phyloP scores from a whole-genome alignment of 257 asterid genomes.

The Henckelia pumila region DNA sequence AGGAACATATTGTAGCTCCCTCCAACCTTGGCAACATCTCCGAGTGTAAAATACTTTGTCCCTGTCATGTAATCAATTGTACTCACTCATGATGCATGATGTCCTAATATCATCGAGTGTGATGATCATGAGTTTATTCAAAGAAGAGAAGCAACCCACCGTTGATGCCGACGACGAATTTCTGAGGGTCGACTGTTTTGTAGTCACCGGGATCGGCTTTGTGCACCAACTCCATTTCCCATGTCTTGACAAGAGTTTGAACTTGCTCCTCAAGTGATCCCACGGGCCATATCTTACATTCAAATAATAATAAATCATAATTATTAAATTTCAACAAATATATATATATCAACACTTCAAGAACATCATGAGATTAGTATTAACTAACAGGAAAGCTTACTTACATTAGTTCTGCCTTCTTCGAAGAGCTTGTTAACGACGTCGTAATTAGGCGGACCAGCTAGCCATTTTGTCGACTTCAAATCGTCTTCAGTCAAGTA shows the following conservation, averaged over 20 bases:
- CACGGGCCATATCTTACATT: slow-evolving; percentile 41
- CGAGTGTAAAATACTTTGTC: slow-evolving; percentile 37
- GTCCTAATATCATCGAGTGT: too few species aligned
- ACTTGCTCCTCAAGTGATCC: slow-evolving; percentile 51
- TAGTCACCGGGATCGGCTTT: slow-evolving; percentile 32
- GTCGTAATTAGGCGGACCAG: slow-evolving; percentile 73
- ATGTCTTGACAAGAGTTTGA: slow-evolving; percentile 52
- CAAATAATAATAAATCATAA: too few species aligned
- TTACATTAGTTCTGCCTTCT: slow-evolving; percentile 69
- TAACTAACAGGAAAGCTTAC: too few species aligned
- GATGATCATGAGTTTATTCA: too few species aligned
- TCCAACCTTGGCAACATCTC: slow-evolving; percentile 47
- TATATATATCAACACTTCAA: too few species aligned
- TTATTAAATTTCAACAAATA: too few species aligned
- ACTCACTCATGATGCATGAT: too few species aligned
- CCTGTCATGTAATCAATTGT: too few species aligned
- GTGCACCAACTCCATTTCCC: slow-evolving; percentile 57
- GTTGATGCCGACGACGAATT: slow-evolving; percentile 33
- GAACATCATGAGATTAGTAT: too few species aligned
- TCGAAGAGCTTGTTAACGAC: slow-evolving; percentile 69
- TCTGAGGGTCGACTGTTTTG: slow-evolving; percentile 35
- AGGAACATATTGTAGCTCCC: slow-evolving; percentile 76
- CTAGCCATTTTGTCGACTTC: slow-evolving; percentile 52
- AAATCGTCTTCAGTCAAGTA: slow-evolving; percentile 57
- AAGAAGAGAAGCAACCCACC: too few species aligned